A percentile compares a stretch with the other conserved stretches of the same genome.
phyloP scores from a whole-genome alignment of 306 rosid genomes.

The Prunus salicina region DNA sequence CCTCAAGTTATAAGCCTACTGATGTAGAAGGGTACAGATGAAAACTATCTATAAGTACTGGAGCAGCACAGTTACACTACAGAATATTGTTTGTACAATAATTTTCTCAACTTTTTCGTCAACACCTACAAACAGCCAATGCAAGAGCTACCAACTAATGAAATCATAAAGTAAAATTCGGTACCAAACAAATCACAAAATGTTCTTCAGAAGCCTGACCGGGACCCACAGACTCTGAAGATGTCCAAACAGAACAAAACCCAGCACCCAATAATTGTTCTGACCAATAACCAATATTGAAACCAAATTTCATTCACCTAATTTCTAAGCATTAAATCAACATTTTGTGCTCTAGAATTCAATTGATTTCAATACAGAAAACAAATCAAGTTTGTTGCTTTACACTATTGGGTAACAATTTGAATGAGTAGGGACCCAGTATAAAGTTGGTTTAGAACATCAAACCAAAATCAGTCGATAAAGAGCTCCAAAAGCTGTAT shows the following conservation, averaged over 20 bases:
- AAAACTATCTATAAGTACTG: background rate
- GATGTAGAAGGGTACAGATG: background rate
- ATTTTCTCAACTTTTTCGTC: background rate
- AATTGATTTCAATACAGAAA: background rate
- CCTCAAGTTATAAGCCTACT: background rate
- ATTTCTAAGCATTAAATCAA: background rate
- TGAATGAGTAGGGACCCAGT: background rate
- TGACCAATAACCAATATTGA: background rate
- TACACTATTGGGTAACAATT: background rate
- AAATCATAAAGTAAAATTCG: background rate
- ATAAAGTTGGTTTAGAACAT: background rate
- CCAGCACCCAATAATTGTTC: background rate
- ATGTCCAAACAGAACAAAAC: background rate
- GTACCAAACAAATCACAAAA: background rate
- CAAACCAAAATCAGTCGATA: background rate
- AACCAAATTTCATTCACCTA: background rate
- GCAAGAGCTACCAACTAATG: background rate
- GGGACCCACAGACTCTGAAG: background rate
- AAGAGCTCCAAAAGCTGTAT: background rate
- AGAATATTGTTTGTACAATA: background rate
- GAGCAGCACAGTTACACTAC: background rate
- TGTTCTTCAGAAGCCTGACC: background rate
- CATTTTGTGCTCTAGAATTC: background rate
- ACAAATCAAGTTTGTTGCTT: background rate
- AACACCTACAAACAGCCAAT: background rate